Percentiles rank a stretch among this genome's conserved stretches.
Conservation (phyloP, 768 basidiomycete species). For the Boletus bicolor region DNA sequence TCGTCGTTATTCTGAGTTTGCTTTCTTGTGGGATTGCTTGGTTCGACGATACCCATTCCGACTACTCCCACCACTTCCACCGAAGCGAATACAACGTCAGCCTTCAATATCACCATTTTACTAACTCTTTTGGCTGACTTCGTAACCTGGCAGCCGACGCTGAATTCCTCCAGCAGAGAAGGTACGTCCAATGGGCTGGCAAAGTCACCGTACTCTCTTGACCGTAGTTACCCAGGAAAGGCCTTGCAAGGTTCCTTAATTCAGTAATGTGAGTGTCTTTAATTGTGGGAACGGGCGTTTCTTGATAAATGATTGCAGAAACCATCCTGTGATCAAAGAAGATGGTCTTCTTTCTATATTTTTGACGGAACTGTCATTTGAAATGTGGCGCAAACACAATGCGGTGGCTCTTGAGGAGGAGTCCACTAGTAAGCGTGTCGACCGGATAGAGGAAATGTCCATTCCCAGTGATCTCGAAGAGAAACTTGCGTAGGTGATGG, state of each 20-base stretch:
- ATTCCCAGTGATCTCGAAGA: constrained; percentile 92
- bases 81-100: constrained; percentile 89
- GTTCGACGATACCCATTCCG: constrained; percentile 90
- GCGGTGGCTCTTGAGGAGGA: constrained; percentile 84
- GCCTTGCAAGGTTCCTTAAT: constrained; percentile 74
- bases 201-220: background rate
- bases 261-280: constrained; percentile 62
- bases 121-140: constrained; percentile 4
- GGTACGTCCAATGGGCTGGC: constrained; percentile 40
- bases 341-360: constrained; percentile 83
- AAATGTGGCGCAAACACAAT: constrained; percentile 82
- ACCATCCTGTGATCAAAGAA: constrained; percentile 88
- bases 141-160: constrained; percentile 64
- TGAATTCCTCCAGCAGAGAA: constrained; percentile 85
- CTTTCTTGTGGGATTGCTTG: constrained; percentile 84
- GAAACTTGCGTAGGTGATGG: constrained; percentile 63
- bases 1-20: constrained; percentile 92
- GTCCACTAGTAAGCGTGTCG: constrained; percentile 72
- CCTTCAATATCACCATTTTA: constrained; percentile 9
- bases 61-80: constrained; percentile 80
- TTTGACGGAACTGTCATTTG: constrained; percentile 79
- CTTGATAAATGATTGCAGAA: constrained; percentile 42
- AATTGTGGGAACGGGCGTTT: background rate
- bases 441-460: constrained; percentile 82
- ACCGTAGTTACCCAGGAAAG: constrained; percentile 51